These are phyloP conservation scores for Cyclotella kingstonii DNA, from an alignment of 108 stramenopile species.

Conservation along the genomic window DNA sequence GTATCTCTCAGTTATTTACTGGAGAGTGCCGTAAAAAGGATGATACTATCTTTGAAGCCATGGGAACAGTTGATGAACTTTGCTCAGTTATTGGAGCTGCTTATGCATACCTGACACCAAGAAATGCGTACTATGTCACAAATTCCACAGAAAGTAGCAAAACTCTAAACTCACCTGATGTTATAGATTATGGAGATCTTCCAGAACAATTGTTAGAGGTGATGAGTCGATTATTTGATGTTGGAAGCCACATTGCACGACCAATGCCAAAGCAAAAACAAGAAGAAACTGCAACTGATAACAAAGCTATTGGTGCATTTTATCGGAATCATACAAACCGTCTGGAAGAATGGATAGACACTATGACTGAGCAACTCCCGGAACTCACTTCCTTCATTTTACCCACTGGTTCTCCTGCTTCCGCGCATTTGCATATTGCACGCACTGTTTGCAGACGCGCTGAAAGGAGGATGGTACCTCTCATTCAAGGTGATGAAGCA, in stretches of 20 bases:
- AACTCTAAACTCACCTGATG: conserved; percentile 7
- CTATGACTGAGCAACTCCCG: conserved; percentile 75
- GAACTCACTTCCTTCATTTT: conserved; percentile 80
- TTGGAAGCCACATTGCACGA: conserved; percentile 80
- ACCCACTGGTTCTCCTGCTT: conserved; percentile 64
- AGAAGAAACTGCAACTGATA: background rate
- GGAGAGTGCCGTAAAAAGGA: conserved; percentile 78
- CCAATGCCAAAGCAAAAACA: conserved; percentile 26
- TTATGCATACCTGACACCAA: conserved; percentile 47
- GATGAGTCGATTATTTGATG: conserved; percentile 83
- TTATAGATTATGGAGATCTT: conserved; percentile 48
- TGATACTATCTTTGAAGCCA: conserved; percentile 71
- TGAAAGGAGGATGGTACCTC: conserved; percentile 63
- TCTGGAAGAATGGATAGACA: conserved; percentile 83
- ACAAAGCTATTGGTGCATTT: conserved; percentile 44
- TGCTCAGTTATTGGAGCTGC: conserved; percentile 77
- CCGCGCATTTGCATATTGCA: conserved; percentile 73
- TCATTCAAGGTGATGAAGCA: conserved; percentile 41
- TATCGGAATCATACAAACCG: conserved; percentile 48
- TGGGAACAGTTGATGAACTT: conserved; percentile 86
- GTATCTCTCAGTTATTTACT: conserved; percentile 70
- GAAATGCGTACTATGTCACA: background rate
- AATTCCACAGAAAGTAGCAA: conserved; percentile 2
- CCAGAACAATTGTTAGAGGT: conserved; percentile 64
- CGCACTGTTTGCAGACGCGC: conserved; percentile 85